Percentiles rank a stretch among this genome's conserved stretches.
phyloP scores from a whole-genome alignment of 768 basidiomycete genomes.

The Crucibulum laeve region DNA sequence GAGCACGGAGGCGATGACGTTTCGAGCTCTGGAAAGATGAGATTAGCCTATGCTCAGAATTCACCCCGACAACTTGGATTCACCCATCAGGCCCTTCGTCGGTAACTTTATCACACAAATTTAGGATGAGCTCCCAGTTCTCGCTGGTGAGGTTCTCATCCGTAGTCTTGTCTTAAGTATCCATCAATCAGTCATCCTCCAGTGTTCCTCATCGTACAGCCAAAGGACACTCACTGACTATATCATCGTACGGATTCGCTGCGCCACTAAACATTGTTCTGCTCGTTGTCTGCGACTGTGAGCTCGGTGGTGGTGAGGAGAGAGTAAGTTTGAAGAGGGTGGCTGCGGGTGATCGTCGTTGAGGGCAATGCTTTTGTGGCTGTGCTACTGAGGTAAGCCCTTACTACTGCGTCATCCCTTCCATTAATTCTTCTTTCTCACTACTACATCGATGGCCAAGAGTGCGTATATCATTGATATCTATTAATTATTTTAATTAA shows the following conservation, averaged over 20 bases:
- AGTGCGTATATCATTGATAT: too few relatives aligned
- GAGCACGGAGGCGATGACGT: slow-evolving; percentile 77
- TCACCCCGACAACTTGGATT: slow-evolving; percentile 21
- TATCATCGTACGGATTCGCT: slow-evolving; percentile 82
- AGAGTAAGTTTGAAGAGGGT: too few relatives aligned
- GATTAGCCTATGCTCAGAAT: not conserved
- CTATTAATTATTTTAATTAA: not conserved
- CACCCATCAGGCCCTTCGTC: slow-evolving; percentile 88
- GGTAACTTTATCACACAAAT: slow-evolving; percentile 92
- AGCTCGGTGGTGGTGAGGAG: too few relatives aligned
- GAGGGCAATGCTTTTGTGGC: too few relatives aligned
- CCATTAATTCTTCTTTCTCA: too few relatives aligned
- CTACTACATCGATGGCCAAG: too few relatives aligned
- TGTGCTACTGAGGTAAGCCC: too few relatives aligned
- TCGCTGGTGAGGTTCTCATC: slow-evolving; percentile 93
- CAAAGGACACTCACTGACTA: slow-evolving; percentile 67
- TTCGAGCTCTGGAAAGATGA: slow-evolving; percentile 62
- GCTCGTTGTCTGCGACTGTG: too few relatives aligned
- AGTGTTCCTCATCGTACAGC: not conserved
- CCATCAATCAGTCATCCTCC: not conserved
- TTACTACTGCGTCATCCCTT: too few relatives aligned
- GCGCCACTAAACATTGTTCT: slow-evolving; percentile 73
- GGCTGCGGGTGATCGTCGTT: too few relatives aligned
- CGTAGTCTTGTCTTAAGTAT: slow-evolving; percentile 81
- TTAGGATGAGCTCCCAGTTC: slow-evolving; percentile 94